Evolutionary conservation across 176 grass and related monocot genomes (phyloP), one percentile per base, ranked within the genome.

Genomic region (Aegilops umbellulata): DNA sequence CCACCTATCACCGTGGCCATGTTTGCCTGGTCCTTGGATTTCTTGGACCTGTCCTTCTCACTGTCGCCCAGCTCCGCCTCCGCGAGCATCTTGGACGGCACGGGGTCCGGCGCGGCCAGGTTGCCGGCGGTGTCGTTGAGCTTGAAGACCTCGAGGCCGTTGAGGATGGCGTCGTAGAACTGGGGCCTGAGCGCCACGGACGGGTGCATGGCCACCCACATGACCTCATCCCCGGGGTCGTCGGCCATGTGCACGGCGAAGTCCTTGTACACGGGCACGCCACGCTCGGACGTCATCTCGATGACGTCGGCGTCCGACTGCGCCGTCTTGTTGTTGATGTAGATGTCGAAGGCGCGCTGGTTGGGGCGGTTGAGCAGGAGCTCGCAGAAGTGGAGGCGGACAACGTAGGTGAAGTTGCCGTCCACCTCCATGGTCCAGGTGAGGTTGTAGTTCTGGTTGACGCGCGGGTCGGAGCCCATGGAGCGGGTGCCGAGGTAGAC

Each of bases 81-180:
- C 23, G 82, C 83, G 13, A 97, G 86, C 86, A 92, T 25, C 84
- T 80, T 44, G 17, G 88, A 97, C n/a, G 90, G 94, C 11, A 83
- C n/a, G 2, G 94, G 92, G 70, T 92, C 81, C 2, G 92, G 85
- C 60, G 82, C 92, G 4, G 90, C 92, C 7, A 97, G 67, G 88
- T 86, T 94, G 12, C 80, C 80, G 42, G 6, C 5, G 22, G 16
- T 84, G 83, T 90, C 76, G 23, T 88, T 97, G 69, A 97, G n/a
- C 86, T 94, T 97, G 84, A 97, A 97, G 51, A 97, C 85, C 94
- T 97, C 94, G 61, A 97, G 85, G 26, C 88, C 94, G 74, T 90
- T 97, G 53, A 97, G 76, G 41, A 92, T 78, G 62, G 94, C 90
- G 72, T 97, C 94, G 53, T 90, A 94, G 87, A 84, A 94, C 83